These are phyloP conservation scores for Acacia melanoxylon DNA, from an alignment of 306 rosid species.

Conservation along the genomic window DNA sequence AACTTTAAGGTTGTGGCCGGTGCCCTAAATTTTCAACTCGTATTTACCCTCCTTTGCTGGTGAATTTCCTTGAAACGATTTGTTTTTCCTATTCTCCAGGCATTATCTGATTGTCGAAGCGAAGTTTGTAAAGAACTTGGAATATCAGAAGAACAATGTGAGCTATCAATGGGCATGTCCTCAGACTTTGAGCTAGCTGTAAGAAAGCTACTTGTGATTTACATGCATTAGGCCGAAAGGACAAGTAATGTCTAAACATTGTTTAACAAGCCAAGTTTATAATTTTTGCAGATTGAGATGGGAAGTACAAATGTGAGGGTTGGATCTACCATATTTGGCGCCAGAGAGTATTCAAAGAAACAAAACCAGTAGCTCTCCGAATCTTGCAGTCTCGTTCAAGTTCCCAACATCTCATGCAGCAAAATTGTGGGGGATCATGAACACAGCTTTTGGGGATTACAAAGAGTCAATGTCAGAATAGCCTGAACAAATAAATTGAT, in stretches of 20 bases:
- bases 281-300: constrained; percentile 79
- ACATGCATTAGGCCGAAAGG: background rate
- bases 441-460: constrained; percentile 6
- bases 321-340: constrained; percentile 89
- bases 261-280: constrained; percentile 1
- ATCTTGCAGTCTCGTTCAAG: constrained; percentile 5
- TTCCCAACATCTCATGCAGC: background rate
- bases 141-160: constrained; percentile 74
- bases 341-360: constrained; percentile 79
- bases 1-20: constrained; percentile 68
- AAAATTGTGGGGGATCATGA: background rate
- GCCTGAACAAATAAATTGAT: constrained; percentile 22
- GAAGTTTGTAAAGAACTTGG: constrained; percentile 80
- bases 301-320: constrained; percentile 91
- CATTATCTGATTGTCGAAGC: constrained; percentile 66
- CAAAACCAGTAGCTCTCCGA: constrained; percentile 31
- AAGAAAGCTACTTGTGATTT: constrained; percentile 36
- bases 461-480: constrained; percentile 18
- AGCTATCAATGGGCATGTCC: constrained; percentile 97
- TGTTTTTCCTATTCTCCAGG: constrained; percentile 41
- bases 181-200: constrained; percentile 95
- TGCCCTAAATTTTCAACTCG: background rate
- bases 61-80: constrained; percentile 12
- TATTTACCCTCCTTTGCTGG: constrained; percentile 12
- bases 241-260: constrained; percentile 11